These are phyloP conservation scores for Trypanosoma avium DNA, from an alignment of 208 protist genomes.

Conservation along the genomic window DNA sequence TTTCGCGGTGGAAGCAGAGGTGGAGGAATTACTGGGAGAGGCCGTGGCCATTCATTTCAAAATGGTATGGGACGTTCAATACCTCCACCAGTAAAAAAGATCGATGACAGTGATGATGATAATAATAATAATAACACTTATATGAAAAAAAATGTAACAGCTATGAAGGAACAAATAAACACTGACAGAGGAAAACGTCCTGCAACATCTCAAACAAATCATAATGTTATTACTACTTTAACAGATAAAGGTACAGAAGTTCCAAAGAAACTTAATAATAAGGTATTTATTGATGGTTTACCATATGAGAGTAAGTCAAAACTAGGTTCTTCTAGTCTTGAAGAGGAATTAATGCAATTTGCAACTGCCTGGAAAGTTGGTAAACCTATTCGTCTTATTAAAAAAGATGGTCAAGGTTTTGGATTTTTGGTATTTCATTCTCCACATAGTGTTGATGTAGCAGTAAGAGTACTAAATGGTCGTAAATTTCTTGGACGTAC, in stretches of 20 bases:
- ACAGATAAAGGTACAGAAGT: slow-evolving; percentile 77
- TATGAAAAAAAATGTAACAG: background rate
- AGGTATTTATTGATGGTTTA: slow-evolving; percentile 90
- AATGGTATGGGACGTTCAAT: background rate
- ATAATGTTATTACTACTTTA: slow-evolving; percentile 58
- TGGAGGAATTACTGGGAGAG: slow-evolving; percentile 3
- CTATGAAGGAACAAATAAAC: no score
- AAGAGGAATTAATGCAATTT: slow-evolving; percentile 87
- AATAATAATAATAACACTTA: background rate
- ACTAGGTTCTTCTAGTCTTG: slow-evolving; percentile 54
- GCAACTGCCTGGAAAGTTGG: slow-evolving; percentile 82
- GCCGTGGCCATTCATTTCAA: slow-evolving; percentile 16
- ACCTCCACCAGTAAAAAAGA: background rate
- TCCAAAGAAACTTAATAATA: slow-evolving; percentile 83
- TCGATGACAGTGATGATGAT: slow-evolving; percentile 8
- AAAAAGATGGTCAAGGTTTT: slow-evolving; percentile 88
- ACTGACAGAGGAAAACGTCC: no score
- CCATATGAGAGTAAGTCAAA: slow-evolving; percentile 70
- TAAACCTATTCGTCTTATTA: slow-evolving; percentile 83
- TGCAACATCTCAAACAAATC: background rate
- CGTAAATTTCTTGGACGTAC: slow-evolving; percentile 87
- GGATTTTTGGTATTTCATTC: slow-evolving; percentile 89
- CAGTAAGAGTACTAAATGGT: slow-evolving; percentile 83
- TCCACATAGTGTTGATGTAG: slow-evolving; percentile 80
- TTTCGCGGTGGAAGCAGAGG: slow-evolving; percentile 1